A percentile compares a stretch with the other conserved stretches of the same genome.
These are phyloP conservation scores for Oryza nivara DNA, from an alignment of 176 grass and related monocot genomes.

Conservation along the genomic window DNA sequence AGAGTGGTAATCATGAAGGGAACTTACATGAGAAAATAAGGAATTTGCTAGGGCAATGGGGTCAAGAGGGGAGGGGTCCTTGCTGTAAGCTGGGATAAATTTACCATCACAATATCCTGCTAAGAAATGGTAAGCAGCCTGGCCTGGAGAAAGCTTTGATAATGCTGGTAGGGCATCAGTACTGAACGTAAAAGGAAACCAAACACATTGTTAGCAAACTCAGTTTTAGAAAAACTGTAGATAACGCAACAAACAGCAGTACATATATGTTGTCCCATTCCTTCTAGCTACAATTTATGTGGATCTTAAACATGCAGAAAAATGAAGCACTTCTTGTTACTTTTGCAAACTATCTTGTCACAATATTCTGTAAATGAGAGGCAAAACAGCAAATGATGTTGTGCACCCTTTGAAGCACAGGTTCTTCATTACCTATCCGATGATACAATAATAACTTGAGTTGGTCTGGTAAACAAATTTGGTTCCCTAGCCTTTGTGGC, in stretches of 20 bases:
- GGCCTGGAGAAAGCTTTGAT: conserved; percentile 74
- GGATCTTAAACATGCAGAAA: conserved; percentile 22
- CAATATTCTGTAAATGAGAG: not conserved
- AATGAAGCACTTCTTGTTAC: not conserved
- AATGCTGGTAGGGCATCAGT: conserved; percentile 58
- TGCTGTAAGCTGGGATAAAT: conserved; percentile 75
- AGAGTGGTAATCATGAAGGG: not conserved
- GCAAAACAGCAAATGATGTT: conserved; percentile 7
- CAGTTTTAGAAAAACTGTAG: not conserved
- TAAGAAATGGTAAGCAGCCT: conserved; percentile 93
- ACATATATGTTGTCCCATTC: not conserved
- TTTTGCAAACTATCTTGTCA: conserved; percentile 3
- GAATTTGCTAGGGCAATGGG: conserved; percentile 70
- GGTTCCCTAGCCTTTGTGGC: conserved; percentile 42
- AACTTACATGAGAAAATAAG: conserved; percentile 54
- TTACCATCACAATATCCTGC: conserved; percentile 80
- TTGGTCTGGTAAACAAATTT: conserved; percentile 52
- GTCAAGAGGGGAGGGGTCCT: conserved; percentile 57
- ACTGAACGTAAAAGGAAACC: conserved; percentile 49
- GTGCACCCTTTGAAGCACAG: conserved; percentile 10
- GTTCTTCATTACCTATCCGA: conserved; percentile 73
- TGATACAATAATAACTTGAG: conserved; percentile 54
- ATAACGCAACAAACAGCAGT: not conserved
- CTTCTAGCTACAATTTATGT: not conserved
- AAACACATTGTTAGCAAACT: conserved; percentile 14